Conservation (phyloP, 768 basidiomycete genomes). For the Rhodocollybia butyracea region DNA sequence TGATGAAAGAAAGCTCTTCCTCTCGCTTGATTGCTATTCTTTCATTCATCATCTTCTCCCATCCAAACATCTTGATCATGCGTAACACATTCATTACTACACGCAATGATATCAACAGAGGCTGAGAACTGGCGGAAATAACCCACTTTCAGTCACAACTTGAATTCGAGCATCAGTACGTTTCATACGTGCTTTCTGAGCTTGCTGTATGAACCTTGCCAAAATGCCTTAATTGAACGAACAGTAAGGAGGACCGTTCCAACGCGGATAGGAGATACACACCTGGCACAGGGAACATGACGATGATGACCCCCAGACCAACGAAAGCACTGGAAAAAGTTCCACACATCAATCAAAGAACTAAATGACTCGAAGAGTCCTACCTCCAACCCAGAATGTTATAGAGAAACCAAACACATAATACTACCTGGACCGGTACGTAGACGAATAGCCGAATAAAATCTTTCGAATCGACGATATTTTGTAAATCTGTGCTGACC, state of each 20-base stretch:
- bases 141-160: slow-evolving; percentile 36
- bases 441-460: not conserved
- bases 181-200: slow-evolving; percentile 28
- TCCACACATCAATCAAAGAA: not conserved
- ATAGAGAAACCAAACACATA: slow-evolving; percentile 4
- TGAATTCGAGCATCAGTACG: slow-evolving; percentile 44
- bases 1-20: slow-evolving; percentile 39
- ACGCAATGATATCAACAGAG: slow-evolving; percentile 20
- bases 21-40: slow-evolving; percentile 41
- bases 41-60: slow-evolving; percentile 42
- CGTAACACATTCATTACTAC: slow-evolving; percentile 37
- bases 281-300: slow-evolving; percentile 41
- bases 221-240: too few species aligned
- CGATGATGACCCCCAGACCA: slow-evolving; percentile 37
- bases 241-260: slow-evolving; percentile 28
- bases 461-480: slow-evolving; percentile 27
- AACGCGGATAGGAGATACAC: slow-evolving; percentile 30
- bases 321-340: slow-evolving; percentile 30
- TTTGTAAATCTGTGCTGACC: slow-evolving; percentile 38
- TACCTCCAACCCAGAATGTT: slow-evolving; percentile 8
- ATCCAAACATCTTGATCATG: slow-evolving; percentile 50
- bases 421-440: not conserved
- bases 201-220: slow-evolving; percentile 12
- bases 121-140: slow-evolving; percentile 24
- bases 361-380: not conserved